A percentile compares a stretch with the other conserved stretches of the same genome.
These are phyloP conservation scores for Oldenlandia corymbosa DNA, from an alignment of 257 asterid species.

Conservation along the genomic window DNA sequence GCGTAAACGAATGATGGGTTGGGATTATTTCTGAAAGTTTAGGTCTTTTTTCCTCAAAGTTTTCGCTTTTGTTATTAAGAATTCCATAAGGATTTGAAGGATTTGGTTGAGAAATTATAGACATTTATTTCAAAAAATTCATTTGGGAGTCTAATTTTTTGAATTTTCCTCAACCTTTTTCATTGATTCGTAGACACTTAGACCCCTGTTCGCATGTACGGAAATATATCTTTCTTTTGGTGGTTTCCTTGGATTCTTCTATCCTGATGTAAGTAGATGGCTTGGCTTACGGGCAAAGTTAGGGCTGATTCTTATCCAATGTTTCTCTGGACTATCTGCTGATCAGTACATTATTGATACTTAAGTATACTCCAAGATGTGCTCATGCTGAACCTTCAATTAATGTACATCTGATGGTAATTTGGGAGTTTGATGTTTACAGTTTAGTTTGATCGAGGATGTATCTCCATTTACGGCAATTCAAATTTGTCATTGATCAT, in stretches of 20 bases:
- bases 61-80: not conserved
- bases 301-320: not conserved
- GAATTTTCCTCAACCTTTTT: not conserved
- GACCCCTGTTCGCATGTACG: not conserved
- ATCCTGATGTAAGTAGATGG: constrained; percentile 6
- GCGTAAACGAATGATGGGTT: constrained; percentile 3
- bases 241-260: constrained; percentile 6
- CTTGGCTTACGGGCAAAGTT: constrained; percentile 17
- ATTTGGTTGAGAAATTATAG: not conserved
- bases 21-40: not conserved
- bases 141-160: not conserved
- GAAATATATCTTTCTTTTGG: no score
- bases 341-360: not conserved
- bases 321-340: not conserved
- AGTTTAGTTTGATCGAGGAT: no score
- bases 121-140: not conserved
- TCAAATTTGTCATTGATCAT: not conserved
- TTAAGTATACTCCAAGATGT: constrained; percentile 8
- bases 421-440: not conserved
- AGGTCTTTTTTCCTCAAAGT: not conserved
- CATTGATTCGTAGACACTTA: not conserved
- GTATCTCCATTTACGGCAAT: not conserved
- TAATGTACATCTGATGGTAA: not conserved
- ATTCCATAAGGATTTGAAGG: not conserved
- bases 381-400: constrained; percentile 8